Conservation (phyloP, 768 basidiomycete species). For the Mycena vulgaris region DNA sequence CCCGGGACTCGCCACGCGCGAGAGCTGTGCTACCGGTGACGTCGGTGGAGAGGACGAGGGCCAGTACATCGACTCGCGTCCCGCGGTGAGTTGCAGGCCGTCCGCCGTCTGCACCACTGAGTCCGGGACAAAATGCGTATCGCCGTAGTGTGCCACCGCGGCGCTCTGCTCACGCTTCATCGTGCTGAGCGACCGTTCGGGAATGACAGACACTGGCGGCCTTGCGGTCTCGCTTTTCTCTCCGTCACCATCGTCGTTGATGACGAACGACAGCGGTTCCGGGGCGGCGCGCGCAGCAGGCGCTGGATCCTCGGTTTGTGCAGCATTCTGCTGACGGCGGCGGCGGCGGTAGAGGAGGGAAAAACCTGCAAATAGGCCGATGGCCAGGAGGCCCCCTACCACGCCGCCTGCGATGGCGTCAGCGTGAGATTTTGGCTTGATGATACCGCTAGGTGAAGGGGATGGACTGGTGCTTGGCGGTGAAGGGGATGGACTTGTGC, state of each 20-base stretch:
- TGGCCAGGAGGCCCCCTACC: not conserved
- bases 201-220: not conserved
- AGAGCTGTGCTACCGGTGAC: too few relatives aligned
- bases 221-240: not conserved
- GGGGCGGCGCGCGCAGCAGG: not conserved
- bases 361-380: not conserved
- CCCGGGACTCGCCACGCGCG: too few relatives aligned
- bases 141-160: not conserved
- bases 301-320: not conserved
- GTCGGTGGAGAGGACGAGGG: too few relatives aligned
- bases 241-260: not conserved
- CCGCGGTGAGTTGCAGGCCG: not conserved
- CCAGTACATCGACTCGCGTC: too few relatives aligned
- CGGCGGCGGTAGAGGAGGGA: not conserved
- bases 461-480: too few relatives aligned
- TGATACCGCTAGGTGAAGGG: too few relatives aligned
- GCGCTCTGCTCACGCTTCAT: not conserved
- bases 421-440: not conserved
- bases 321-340: not conserved
- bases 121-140: not conserved
- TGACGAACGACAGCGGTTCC: not conserved
- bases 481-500: too few relatives aligned
- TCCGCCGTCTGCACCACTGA: not conserved
- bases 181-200: not conserved
- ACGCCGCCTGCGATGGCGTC: slow-evolving; percentile 2